A percentile compares a stretch with the other conserved stretches of the same genome.
Evolutionary conservation across 129 eudicot genomes (phyloP).

Genomic region (Solidago caesia): DNA sequence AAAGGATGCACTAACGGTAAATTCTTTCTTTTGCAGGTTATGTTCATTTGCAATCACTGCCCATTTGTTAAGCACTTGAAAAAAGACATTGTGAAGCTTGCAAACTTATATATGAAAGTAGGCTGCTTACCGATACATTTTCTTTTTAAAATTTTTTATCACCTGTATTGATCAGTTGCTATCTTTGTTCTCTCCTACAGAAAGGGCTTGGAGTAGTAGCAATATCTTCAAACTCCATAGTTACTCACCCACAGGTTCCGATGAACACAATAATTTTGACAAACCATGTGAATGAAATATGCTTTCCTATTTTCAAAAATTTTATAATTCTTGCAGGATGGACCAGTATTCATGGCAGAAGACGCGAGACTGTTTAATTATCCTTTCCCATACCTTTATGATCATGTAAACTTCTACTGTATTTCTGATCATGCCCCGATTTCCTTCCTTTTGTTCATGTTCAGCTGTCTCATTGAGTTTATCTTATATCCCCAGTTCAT

Average conservation of each 20-base stretch:
- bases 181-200: constrained; percentile 50
- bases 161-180: background rate
- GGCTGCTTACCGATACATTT: constrained; percentile 13
- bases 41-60: constrained; percentile 97
- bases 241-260: constrained; percentile 93
- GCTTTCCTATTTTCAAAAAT: constrained; percentile 18
- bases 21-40: constrained; percentile 54
- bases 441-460: background rate
- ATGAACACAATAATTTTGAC: constrained; percentile 15
- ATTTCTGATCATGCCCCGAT: background rate
- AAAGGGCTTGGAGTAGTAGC: constrained; percentile 97
- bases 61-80: constrained; percentile 88
- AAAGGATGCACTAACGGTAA: constrained; percentile 11
- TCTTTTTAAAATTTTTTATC: background rate
- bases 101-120: constrained; percentile 82
- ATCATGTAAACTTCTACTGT: constrained; percentile 52
- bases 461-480: constrained; percentile 1
- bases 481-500: background rate
- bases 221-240: constrained; percentile 82
- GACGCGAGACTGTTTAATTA: constrained; percentile 65
- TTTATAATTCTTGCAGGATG: constrained; percentile 67
- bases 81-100: constrained; percentile 82
- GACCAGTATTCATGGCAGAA: constrained; percentile 93
- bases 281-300: background rate
- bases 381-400: constrained; percentile 94